A percentile compares a stretch with the other conserved stretches of the same genome.
Evolutionary conservation across 148 eudicot species (phyloP).

Genomic region (Simmondsia chinensis): DNA sequence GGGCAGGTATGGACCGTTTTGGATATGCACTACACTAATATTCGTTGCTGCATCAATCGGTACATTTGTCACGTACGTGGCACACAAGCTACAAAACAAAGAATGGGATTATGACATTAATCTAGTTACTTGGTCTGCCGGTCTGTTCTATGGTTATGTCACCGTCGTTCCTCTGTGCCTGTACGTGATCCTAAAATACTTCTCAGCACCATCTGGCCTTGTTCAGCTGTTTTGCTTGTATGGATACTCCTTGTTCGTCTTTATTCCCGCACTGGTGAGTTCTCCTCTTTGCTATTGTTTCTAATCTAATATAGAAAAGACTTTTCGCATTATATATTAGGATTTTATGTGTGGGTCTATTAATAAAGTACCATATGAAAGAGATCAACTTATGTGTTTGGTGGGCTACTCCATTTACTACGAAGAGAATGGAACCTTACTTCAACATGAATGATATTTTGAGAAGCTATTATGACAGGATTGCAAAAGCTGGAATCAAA

Average conservation of each 20-base stretch:
- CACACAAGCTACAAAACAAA: slow-evolving; percentile 75
- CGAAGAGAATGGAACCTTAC: no score
- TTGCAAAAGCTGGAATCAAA: no score
- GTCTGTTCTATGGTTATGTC: slow-evolving; percentile 92
- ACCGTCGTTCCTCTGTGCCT: slow-evolving; percentile 71
- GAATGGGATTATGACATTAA: slow-evolving; percentile 91
- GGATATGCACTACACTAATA: slow-evolving; percentile 93
- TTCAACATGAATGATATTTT: no score
- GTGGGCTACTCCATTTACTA: no score
- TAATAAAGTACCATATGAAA: no score
- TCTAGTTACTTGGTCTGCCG: slow-evolving; percentile 95
- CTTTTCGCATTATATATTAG: no score
- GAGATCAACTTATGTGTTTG: no score
- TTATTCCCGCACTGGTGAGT: slow-evolving; percentile 89
- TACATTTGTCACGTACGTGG: slow-evolving; percentile 82
- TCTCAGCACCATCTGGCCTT: slow-evolving; percentile 92
- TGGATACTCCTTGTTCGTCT: slow-evolving; percentile 81
- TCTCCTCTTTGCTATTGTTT: no score
- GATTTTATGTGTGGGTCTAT: no score
- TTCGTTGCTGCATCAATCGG: slow-evolving; percentile 94
- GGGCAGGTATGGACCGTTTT: slow-evolving; percentile 92
- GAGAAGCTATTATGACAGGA: no score
- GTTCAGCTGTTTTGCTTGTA: slow-evolving; percentile 89
- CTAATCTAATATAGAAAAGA: no score
- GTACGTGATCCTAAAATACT: slow-evolving; percentile 81